phyloP scores from a whole-genome alignment of 768 basidiomycete genomes.

The Xerocomus brunneocitrinus region DNA sequence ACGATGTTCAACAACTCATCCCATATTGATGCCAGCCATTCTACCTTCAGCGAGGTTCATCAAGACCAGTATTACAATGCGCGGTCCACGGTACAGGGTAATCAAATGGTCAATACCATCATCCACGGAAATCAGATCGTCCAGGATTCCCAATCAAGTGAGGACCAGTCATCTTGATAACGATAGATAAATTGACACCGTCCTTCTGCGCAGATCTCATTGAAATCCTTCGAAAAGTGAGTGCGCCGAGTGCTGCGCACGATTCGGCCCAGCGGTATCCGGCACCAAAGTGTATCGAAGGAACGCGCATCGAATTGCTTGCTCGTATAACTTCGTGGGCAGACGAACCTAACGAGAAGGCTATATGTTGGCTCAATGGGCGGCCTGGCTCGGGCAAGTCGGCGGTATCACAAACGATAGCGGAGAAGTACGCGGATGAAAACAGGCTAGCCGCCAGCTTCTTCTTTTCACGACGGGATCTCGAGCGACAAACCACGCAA shows the following conservation, averaged over 20 bases:
- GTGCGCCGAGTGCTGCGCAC: conserved; percentile 17
- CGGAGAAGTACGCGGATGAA: conserved; percentile 20
- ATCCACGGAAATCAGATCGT: conserved; percentile 19
- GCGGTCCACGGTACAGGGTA: conserved; percentile 12
- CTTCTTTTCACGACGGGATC: conserved; percentile 33
- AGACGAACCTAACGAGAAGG: conserved; percentile 5
- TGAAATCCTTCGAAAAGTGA: conserved; percentile 11
- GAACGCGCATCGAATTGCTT: conserved; percentile 19
- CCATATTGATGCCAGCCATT: conserved; percentile 10
- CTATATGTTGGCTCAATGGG: conserved; percentile 25
- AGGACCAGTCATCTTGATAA: neutral
- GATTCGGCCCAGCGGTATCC: conserved; percentile 19
- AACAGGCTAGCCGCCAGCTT: conserved; percentile 31
- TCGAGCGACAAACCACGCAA: conserved; percentile 19
- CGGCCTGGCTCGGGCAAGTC: conserved; percentile 26
- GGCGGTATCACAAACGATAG: conserved; percentile 30
- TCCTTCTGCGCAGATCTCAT: conserved; percentile 7
- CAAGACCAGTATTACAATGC: conserved; percentile 12
- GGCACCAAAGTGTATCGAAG: conserved; percentile 21
- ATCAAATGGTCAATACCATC: conserved; percentile 13
- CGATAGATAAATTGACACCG: neutral
- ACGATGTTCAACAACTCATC: conserved; percentile 15
- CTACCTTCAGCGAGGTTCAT: conserved; percentile 16
- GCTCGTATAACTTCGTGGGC: conserved; percentile 13
- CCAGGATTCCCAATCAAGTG: conserved; percentile 11